Percentiles rank a stretch among this genome's conserved stretches.
Evolutionary conservation across 2,329 filamentous ascomycete species (phyloP).

Genomic region (Gliomastix tumulicola): DNA sequence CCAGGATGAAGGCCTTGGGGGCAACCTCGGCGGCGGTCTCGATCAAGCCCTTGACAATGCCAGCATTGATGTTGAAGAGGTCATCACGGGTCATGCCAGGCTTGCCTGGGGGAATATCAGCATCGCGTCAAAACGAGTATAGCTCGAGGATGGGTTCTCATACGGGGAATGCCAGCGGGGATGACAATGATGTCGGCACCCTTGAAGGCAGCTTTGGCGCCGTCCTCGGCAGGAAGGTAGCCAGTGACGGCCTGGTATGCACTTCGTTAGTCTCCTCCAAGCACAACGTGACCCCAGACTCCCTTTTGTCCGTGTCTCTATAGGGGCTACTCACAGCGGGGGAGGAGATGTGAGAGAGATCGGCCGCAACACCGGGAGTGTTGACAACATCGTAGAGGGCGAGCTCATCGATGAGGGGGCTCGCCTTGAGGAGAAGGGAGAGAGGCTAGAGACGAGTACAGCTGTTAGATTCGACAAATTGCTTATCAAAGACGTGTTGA

Average conservation of each 20-base stretch:
- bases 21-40: constrained; percentile 80
- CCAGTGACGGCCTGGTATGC: constrained; percentile 68
- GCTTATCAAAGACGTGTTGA: neutral
- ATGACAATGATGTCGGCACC: constrained; percentile 96
- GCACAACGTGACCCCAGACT: too few relatives aligned
- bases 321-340: constrained; percentile 54
- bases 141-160: too few relatives aligned
- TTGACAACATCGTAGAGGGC: constrained; percentile 99
- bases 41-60: constrained; percentile 91
- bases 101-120: constrained; percentile 59
- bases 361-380: constrained; percentile 90
- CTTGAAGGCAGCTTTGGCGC: constrained; percentile 81
- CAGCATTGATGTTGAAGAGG: constrained; percentile 99
- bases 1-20: constrained; percentile 89
- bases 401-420: constrained; percentile 82
- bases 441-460: constrained; percentile 58
- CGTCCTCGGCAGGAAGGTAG: constrained; percentile 80
- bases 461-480: neutral
- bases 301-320: too few relatives aligned
- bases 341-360: constrained; percentile 95
- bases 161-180: constrained; percentile 95
- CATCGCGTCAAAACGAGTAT: constrained; percentile 1
- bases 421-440: constrained; percentile 91
- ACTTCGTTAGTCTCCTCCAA: too few relatives aligned
- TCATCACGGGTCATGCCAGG: constrained; percentile 99